Conservation (phyloP, 129 eudicot genomes). For the Flaveria ramosissima region DNA sequence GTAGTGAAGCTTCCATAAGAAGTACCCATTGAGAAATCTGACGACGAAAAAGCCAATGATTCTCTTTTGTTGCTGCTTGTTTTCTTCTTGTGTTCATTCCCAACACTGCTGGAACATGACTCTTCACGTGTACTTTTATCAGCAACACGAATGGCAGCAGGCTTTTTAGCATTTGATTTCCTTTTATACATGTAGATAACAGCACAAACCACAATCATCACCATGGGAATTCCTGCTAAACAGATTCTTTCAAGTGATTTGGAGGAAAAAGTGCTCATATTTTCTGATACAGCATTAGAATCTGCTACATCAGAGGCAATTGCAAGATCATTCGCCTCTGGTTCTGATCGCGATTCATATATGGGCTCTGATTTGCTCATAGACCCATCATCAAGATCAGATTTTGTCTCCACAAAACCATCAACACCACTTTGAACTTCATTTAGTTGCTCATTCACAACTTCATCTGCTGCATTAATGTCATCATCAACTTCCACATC, state of each 20-base stretch:
- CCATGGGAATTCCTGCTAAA: conserved; percentile 30
- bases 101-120: conserved; percentile 69
- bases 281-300: conserved; percentile 23
- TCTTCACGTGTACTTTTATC: conserved; percentile 42
- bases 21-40: conserved; percentile 56
- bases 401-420: conserved; percentile 6
- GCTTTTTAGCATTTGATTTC: conserved; percentile 8
- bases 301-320: conserved; percentile 13
- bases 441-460: conserved; percentile 12
- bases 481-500: conserved; percentile 36
- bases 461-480: conserved; percentile 28
- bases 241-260: conserved; percentile 25
- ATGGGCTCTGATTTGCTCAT: conserved; percentile 11
- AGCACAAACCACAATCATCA: conserved; percentile 29
- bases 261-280: not conserved
- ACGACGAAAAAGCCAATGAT: conserved; percentile 70
- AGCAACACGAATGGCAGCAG: conserved; percentile 19
- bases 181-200: conserved; percentile 27
- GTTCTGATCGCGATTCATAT: conserved; percentile 19
- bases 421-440: conserved; percentile 10
- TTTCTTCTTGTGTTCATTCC: conserved; percentile 54
- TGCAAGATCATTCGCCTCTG: conserved; percentile 24
- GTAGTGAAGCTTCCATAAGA: conserved; percentile 99
- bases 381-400: conserved; percentile 29
- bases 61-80: conserved; percentile 52